Percentiles rank a stretch among this genome's conserved stretches.
Conservation (phyloP, 805 yeast species). For the Starmerella vitae region DNA sequence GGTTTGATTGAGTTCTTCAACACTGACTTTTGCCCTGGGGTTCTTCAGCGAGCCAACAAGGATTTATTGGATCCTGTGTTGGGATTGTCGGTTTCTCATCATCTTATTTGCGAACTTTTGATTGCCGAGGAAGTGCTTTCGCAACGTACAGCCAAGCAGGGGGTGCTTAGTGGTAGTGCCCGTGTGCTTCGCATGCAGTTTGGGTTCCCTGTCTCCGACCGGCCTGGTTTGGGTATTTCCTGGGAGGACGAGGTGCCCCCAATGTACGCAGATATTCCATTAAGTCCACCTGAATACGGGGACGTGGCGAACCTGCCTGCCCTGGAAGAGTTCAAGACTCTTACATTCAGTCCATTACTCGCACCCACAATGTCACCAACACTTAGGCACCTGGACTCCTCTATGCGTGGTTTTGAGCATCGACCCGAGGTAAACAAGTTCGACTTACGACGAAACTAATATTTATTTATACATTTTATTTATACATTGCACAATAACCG, state of each 20-base stretch:
- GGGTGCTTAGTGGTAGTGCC: slow-evolving; percentile 71
- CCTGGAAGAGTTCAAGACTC: slow-evolving; percentile 20
- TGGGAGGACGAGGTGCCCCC: slow-evolving; percentile 99
- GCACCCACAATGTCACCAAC: slow-evolving; percentile 21
- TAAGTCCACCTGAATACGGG: slow-evolving; percentile 76
- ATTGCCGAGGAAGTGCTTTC: slow-evolving; percentile 66
- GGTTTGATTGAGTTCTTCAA: slow-evolving; percentile 60
- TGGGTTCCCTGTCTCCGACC: slow-evolving; percentile 64
- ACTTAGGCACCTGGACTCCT: slow-evolving; percentile 21
- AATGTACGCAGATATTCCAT: slow-evolving; percentile 71
- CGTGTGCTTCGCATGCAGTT: slow-evolving; percentile 91
- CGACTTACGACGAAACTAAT: too few relatives aligned
- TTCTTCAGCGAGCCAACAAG: slow-evolving; percentile 16
- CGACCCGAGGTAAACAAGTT: slow-evolving; percentile 1
- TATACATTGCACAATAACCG: not conserved
- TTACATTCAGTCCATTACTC: slow-evolving; percentile 20
- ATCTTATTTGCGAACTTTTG: slow-evolving; percentile 72
- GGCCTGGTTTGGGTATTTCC: slow-evolving; percentile 90
- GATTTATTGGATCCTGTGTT: slow-evolving; percentile 63
- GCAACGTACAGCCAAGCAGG: slow-evolving; percentile 23
- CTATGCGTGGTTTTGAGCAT: slow-evolving; percentile 19
- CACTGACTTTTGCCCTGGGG: slow-evolving; percentile 24
- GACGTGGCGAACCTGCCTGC: slow-evolving; percentile 22
- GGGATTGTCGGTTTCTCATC: slow-evolving; percentile 67
- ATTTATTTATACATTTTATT: not conserved